Percentiles rank a stretch among this genome's conserved stretches.
Evolutionary conservation across 768 basidiomycete genomes (phyloP).

Genomic region (Auriculariales sp.): DNA sequence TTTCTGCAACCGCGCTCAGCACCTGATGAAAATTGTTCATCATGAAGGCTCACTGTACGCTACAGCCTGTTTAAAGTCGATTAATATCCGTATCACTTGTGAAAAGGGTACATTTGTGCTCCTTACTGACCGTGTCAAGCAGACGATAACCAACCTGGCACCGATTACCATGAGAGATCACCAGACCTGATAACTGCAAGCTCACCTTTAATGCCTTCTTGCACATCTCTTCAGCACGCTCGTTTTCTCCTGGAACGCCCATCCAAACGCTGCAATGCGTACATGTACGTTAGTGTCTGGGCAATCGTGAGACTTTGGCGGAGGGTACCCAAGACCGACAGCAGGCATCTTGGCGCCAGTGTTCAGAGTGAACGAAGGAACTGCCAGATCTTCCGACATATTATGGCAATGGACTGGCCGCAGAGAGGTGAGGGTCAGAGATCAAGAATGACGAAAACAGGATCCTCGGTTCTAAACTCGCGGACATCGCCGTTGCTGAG

Average conservation of each 20-base stretch:
- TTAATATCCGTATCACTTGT: background rate
- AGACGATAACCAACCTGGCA: background rate
- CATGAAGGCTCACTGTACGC: background rate
- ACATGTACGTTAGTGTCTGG: too few relatives aligned
- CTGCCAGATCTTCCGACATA: too few relatives aligned
- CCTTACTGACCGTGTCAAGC: background rate
- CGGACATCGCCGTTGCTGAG: too few relatives aligned
- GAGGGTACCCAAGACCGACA: constrained; percentile 41
- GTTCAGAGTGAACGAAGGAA: constrained; percentile 48
- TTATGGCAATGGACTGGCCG: too few relatives aligned
- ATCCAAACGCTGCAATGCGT: constrained; percentile 23
- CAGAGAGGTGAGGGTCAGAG: too few relatives aligned
- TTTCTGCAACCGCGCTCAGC: constrained; percentile 20
- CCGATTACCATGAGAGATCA: background rate
- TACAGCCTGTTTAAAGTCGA: background rate
- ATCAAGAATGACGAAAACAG: too few relatives aligned
- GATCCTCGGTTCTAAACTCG: too few relatives aligned
- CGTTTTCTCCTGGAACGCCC: constrained; percentile 21
- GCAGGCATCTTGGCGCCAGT: constrained; percentile 67
- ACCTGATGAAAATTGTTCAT: background rate
- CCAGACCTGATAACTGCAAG: background rate
- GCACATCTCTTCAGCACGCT: constrained; percentile 26
- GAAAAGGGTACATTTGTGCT: background rate
- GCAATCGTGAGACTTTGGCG: background rate
- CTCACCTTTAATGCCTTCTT: constrained; percentile 20